Percentiles rank a stretch among this genome's conserved stretches.
These are phyloP conservation scores for Calocybe gangraenosa DNA, from an alignment of 768 basidiomycete genomes.

Conservation along the genomic window DNA sequence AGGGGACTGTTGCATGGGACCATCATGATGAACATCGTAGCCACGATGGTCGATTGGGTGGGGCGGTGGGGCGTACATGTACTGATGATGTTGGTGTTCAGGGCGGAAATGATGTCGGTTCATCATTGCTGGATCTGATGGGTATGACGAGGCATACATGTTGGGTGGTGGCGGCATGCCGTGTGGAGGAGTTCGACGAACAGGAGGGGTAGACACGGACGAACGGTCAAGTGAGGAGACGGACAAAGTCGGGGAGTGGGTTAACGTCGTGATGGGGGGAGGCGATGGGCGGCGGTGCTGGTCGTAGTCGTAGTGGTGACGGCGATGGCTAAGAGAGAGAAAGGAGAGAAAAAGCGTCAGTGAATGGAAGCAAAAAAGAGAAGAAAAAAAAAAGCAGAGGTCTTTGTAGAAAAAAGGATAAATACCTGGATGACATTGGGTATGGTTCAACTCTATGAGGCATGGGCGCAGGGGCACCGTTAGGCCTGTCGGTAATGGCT, in stretches of 20 bases:
- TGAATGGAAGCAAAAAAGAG: not conserved
- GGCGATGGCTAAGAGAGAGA: conserved; percentile 21
- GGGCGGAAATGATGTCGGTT: conserved; percentile 25
- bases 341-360: not conserved
- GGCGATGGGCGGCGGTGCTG: conserved; percentile 26
- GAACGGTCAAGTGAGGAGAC: conserved; percentile 58
- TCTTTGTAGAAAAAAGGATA: no score
- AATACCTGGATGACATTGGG: conserved; percentile 27
- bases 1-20: conserved; percentile 9
- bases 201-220: conserved; percentile 55
- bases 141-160: conserved; percentile 31
- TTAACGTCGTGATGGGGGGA: conserved; percentile 41
- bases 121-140: conserved; percentile 29
- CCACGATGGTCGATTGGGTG: conserved; percentile 21
- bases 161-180: conserved; percentile 20
- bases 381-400: conserved; percentile 12
- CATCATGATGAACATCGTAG: conserved; percentile 22
- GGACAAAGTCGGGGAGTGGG: conserved; percentile 60
- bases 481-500: conserved; percentile 14
- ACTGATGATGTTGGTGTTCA: conserved; percentile 23
- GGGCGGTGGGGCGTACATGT: conserved; percentile 28
- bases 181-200: conserved; percentile 37
- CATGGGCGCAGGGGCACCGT: conserved; percentile 30
- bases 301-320: conserved; percentile 33
- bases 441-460: conserved; percentile 43